phyloP scores from a whole-genome alignment of 2,329 filamentous ascomycete genomes.

The Tolypocladium paradoxum region DNA sequence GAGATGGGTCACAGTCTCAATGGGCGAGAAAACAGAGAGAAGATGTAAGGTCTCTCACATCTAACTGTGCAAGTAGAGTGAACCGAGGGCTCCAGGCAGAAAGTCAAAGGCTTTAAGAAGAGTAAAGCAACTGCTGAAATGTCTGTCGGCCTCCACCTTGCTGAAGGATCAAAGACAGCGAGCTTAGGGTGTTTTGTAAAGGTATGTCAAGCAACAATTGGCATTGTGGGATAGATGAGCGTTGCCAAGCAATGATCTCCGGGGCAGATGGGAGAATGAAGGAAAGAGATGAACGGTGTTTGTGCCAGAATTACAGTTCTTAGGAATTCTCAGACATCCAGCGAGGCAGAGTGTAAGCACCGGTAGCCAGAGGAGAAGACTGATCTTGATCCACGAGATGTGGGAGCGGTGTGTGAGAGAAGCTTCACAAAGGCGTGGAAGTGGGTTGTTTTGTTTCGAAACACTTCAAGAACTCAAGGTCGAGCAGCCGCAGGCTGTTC shows the following conservation, averaged over 20 bases:
- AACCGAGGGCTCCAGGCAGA: not conserved
- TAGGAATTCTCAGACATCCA: not conserved
- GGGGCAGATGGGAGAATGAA: not conserved
- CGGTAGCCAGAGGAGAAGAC: not conserved
- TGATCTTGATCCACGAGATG: not conserved
- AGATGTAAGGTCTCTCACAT: not conserved
- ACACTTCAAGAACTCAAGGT: no score
- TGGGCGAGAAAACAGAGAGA: no score
- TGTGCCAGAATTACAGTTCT: not conserved
- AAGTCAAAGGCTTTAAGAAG: not conserved
- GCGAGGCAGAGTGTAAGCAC: not conserved
- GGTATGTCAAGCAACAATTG: not conserved
- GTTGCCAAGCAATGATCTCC: not conserved
- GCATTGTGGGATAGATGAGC: no score
- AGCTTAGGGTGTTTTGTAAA: not conserved
- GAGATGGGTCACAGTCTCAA: no score
- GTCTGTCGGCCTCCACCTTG: not conserved
- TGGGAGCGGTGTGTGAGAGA: not conserved
- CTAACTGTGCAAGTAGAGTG: no score
- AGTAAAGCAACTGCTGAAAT: not conserved
- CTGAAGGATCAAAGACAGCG: not conserved
- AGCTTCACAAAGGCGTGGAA: no score
- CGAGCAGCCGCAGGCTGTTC: no score
- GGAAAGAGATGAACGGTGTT: no score
- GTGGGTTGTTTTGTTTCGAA: no score